Conservation (phyloP, 768 basidiomycete genomes). For the Macrolepiota fuliginosa region DNA sequence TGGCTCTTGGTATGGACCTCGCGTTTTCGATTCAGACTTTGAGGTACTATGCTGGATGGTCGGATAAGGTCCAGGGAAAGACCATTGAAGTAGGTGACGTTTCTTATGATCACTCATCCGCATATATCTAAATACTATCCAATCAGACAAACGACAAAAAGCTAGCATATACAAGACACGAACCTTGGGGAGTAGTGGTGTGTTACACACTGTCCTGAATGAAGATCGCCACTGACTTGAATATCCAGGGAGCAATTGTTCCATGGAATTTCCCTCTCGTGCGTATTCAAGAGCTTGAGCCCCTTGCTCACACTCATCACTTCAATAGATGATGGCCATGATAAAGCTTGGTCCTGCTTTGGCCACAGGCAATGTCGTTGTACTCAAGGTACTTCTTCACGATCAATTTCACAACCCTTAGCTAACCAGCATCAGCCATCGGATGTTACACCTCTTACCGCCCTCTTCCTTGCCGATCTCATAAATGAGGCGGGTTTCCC, state of each 20-base stretch:
- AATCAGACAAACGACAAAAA: conserved; percentile 49
- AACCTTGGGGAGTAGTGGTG: conserved; percentile 56
- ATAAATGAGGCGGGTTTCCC: conserved; percentile 73
- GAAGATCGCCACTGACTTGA: not conserved
- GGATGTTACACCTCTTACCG: conserved; percentile 70
- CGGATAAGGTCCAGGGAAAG: conserved; percentile 80
- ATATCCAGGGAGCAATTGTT: conserved; percentile 46
- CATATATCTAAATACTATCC: not conserved
- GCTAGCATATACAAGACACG: conserved; percentile 66
- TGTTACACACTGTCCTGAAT: not conserved
- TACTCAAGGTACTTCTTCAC: conserved; percentile 51
- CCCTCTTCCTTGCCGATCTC: conserved; percentile 48
- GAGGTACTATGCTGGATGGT: conserved; percentile 87
- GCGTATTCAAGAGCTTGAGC: not conserved
- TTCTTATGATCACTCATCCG: not conserved
- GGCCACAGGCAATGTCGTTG: conserved; percentile 70
- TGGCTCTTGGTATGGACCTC: conserved; percentile 50
- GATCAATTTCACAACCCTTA: not conserved
- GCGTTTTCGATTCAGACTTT: conserved; percentile 44
- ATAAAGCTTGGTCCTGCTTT: conserved; percentile 78
- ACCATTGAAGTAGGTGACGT: conserved; percentile 52
- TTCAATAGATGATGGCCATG: conserved; percentile 40
- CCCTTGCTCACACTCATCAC: not conserved
- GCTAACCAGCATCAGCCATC: conserved; percentile 42
- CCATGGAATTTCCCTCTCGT: conserved; percentile 56